These are phyloP conservation scores for Pseudocercospora fijiensis DNA, from an alignment of 2,329 filamentous ascomycete genomes.

Conservation along the genomic window DNA sequence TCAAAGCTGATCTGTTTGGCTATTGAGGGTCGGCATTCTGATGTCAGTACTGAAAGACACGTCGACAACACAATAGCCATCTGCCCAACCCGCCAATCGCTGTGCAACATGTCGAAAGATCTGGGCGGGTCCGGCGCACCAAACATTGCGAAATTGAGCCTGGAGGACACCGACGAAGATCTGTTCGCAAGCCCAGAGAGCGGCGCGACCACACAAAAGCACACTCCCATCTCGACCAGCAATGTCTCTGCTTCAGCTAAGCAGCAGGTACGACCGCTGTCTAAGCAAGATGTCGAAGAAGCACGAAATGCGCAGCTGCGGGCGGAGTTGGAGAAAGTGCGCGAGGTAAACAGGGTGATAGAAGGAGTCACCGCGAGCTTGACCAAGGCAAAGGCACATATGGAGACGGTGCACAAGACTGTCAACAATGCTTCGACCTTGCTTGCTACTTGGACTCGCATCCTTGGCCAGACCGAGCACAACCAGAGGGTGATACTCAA, in stretches of 20 bases:
- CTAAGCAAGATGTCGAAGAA: slow-evolving; percentile 52
- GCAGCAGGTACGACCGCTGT: slow-evolving; percentile 39
- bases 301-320: slow-evolving; percentile 71
- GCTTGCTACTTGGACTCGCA: slow-evolving; percentile 92
- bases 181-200: slow-evolving; percentile 57
- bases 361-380: slow-evolving; percentile 73
- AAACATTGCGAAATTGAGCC: slow-evolving; percentile 41
- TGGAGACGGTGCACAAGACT: slow-evolving; percentile 80
- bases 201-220: slow-evolving; percentile 40
- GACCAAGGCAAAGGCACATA: slow-evolving; percentile 71
- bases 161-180: slow-evolving; percentile 56
- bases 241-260: slow-evolving; percentile 11
- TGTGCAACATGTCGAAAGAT: slow-evolving; percentile 31
- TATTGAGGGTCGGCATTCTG: neutral
- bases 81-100: slow-evolving; percentile 23
- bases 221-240: slow-evolving; percentile 29
- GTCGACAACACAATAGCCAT: neutral
- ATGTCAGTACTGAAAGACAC: neutral
- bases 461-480: slow-evolving; percentile 95
- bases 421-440: slow-evolving; percentile 85
- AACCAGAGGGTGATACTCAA: slow-evolving; percentile 90
- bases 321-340: slow-evolving; percentile 77
- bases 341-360: slow-evolving; percentile 83
- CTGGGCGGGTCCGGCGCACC: slow-evolving; percentile 27
- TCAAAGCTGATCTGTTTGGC: neutral